Conservation (phyloP, 2,329 filamentous ascomycete species). For the Alternaria brassicae region DNA sequence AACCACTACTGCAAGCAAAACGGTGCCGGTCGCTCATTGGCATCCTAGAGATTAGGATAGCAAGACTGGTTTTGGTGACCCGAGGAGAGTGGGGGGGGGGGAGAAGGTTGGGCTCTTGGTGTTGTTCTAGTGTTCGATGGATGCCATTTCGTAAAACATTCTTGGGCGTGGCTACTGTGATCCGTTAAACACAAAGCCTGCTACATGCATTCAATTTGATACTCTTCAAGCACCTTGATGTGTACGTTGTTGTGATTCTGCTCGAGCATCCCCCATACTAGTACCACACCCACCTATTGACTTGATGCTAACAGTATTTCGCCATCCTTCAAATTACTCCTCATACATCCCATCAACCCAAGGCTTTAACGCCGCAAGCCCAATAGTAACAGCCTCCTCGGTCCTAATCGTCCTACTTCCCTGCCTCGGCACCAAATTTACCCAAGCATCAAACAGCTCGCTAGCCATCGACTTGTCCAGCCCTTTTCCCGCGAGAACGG, state of each 20-base stretch:
- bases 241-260: neutral
- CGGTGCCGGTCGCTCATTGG: slow-evolving; percentile 23
- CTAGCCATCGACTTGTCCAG: slow-evolving; percentile 69
- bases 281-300: neutral
- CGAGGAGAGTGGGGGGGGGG: neutral
- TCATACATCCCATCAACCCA: slow-evolving; percentile 36
- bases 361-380: slow-evolving; percentile 70
- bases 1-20: slow-evolving; percentile 36
- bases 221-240: neutral
- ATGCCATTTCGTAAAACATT: neutral
- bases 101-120: neutral
- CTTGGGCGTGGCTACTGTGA: neutral
- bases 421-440: slow-evolving; percentile 80
- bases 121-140: neutral
- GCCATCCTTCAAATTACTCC: neutral
- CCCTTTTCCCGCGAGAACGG: slow-evolving; percentile 65
- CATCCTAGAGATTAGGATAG: slow-evolving; percentile 2
- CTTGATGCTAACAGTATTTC: neutral
- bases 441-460: slow-evolving; percentile 82
- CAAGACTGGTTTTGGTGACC: neutral
- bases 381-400: slow-evolving; percentile 83
- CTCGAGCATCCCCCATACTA: neutral
- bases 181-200: neutral
- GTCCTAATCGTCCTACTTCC: slow-evolving; percentile 83
- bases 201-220: neutral